Evolutionary conservation across 352 stramenopile species (phyloP), one percentile per base, ranked within the genome.

Genomic region (Phytophthora brassicae): DNA sequence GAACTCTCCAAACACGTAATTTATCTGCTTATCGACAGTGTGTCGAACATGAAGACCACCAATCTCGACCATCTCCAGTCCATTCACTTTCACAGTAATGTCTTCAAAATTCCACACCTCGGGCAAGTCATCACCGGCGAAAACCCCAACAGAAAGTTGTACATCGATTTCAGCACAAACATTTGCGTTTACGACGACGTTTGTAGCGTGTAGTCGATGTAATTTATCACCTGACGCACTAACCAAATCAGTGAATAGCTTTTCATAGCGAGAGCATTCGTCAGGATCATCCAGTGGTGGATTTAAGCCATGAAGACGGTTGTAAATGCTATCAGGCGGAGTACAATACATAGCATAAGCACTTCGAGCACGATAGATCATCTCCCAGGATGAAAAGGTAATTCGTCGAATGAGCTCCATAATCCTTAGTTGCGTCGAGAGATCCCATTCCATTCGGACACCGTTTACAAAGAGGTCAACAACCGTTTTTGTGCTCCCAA

Each of bases 1-100:
- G 52, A 90, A 90, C 19, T 90, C 84, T 9, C 85, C 83, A 57
- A 88, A 90, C 0, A 90, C 71, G 38, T 88, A 86, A 28, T 88
- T 70, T 1, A 26, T 19, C 1, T 77, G 62, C 13, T 79, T 81
- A 23, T 70, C 57, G 8, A 90, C 12, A 0, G 81, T 92, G 31
- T 86, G 81, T 0, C 74, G 65, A 4, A 90, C 74, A 6, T 23
- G 48, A 33, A 94, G 54, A 12, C 35, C 23, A 47, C 79, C 53
- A 12, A 89, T 60, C 2, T 55, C 26, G 1, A 75, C 26, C 54
- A 92, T 67, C n/a, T 79, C 62, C 0, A 87, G 39, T 13, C 44
- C 56, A 20, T 81, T 84, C 24, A 78, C 66, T 0, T 64, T 52
- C 14, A 94, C 29, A 9, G 29, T 36, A 31, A 92, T 77, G 39